phyloP scores from a whole-genome alignment of 345 rosid species.

The Linum trigynum region DNA sequence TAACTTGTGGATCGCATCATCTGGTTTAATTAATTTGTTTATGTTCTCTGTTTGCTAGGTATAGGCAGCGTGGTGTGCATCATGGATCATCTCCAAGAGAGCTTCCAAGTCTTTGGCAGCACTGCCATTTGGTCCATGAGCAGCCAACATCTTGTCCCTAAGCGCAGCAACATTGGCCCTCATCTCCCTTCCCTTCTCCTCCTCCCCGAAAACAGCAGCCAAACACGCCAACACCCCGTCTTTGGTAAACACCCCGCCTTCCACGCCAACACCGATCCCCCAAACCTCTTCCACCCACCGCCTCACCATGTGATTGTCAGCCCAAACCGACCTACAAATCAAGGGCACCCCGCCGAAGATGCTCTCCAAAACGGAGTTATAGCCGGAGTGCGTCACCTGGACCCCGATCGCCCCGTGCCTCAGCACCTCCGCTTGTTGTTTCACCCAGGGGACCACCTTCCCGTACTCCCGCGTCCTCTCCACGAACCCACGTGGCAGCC shows the following conservation, averaged over 20 bases:
- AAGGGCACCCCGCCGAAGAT: slow-evolving; percentile 12
- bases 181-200: slow-evolving; percentile 3
- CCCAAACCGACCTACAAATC: slow-evolving; percentile 16
- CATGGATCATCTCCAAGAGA: no score
- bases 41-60: no score
- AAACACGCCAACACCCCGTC: slow-evolving; percentile 3
- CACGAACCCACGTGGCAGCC: slow-evolving; percentile 13
- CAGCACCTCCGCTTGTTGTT: neutral
- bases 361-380: slow-evolving; percentile 15
- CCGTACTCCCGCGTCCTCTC: slow-evolving; percentile 8
- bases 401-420: slow-evolving; percentile 7
- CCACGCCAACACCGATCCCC: slow-evolving; percentile 14
- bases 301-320: slow-evolving; percentile 3
- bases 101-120: no score
- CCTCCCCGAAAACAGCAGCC: slow-evolving; percentile 1
- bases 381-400: slow-evolving; percentile 12
- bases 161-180: neutral
- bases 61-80: no score
- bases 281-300: slow-evolving; percentile 9
- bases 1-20: no score
- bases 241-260: slow-evolving; percentile 14
- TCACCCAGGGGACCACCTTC: slow-evolving; percentile 8
- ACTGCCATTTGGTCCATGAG: no score
- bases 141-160: no score
- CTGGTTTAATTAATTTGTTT: no score